These are phyloP conservation scores for Magnusiomyces tetraspermus DNA, from an alignment of 1,139 yeast species.

Conservation along the genomic window DNA sequence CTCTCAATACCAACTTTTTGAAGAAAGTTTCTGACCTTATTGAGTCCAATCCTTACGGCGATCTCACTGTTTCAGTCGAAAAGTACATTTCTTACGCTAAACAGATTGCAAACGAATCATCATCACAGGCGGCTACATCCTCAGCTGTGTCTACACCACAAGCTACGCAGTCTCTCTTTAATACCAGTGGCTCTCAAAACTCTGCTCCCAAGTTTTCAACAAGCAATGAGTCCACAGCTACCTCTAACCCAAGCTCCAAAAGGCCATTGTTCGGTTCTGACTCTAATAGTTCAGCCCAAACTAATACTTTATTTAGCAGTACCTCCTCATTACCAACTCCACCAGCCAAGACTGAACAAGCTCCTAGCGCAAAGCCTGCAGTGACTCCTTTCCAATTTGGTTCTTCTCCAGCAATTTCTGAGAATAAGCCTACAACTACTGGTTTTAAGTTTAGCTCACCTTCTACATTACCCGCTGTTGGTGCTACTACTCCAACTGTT, in stretches of 20 bases:
- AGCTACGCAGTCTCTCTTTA: too few relatives aligned
- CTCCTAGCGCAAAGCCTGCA: too few relatives aligned
- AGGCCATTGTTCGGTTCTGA: too few relatives aligned
- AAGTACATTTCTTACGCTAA: constrained; percentile 7
- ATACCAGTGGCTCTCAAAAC: too few relatives aligned
- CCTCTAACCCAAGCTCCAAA: too few relatives aligned
- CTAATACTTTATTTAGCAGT: too few relatives aligned
- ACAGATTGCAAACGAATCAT: constrained; percentile 1
- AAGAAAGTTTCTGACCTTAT: constrained; percentile 5
- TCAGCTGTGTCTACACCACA: neutral
- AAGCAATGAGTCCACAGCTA: too few relatives aligned
- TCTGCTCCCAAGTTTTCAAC: too few relatives aligned
- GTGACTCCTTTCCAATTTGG: neutral
- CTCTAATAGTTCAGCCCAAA: too few relatives aligned
- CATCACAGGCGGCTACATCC: neutral
- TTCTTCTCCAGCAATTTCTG: neutral
- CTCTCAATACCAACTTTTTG: constrained; percentile 7
- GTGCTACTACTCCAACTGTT: neutral
- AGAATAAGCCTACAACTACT: neutral
- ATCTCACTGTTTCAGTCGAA: constrained; percentile 3
- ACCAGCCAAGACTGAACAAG: neutral
- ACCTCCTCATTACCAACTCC: too few relatives aligned
- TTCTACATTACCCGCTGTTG: too few relatives aligned
- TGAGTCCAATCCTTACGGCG: constrained; percentile 5
- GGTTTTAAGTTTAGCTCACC: neutral